Percentiles rank a stretch among this genome's conserved stretches.
Evolutionary conservation across 345 rosid genomes (phyloP).

Genomic region (Isatis tinctoria): DNA sequence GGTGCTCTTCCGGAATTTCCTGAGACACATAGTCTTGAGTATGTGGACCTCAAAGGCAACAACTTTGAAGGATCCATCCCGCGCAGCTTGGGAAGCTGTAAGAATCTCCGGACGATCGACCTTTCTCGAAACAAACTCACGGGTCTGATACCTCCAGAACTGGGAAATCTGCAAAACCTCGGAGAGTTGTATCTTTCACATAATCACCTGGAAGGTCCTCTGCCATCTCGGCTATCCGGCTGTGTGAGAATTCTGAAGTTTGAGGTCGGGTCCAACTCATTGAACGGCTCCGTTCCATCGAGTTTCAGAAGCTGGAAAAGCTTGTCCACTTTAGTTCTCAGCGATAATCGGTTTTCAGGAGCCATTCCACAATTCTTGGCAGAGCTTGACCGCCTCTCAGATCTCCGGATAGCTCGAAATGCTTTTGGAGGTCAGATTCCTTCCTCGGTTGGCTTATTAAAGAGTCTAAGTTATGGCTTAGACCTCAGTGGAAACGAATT

Average conservation of each 20-base stretch:
- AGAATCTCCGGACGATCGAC: conserved; percentile 41
- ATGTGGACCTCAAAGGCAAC: conserved; percentile 52
- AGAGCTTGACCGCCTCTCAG: conserved; percentile 43
- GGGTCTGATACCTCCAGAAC: conserved; percentile 51
- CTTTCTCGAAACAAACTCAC: conserved; percentile 58
- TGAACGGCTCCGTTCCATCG: conserved; percentile 56
- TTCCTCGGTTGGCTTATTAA: conserved; percentile 47
- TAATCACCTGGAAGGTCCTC: conserved; percentile 55
- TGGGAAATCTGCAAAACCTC: conserved; percentile 52
- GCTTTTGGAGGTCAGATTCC: conserved; percentile 63
- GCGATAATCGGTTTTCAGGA: conserved; percentile 51
- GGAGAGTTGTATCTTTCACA: conserved; percentile 47
- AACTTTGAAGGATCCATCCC: conserved; percentile 56
- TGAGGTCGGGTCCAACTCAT: conserved; percentile 55
- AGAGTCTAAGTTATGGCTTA: conserved; percentile 43
- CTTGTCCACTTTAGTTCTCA: conserved; percentile 52
- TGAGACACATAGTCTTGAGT: conserved; percentile 36
- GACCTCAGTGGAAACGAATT: conserved; percentile 66
- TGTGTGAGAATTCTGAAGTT: conserved; percentile 42
- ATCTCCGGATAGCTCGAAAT: conserved; percentile 63
- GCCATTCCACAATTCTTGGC: conserved; percentile 57
- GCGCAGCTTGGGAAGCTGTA: conserved; percentile 49
- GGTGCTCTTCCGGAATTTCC: conserved; percentile 59
- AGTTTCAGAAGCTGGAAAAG: conserved; percentile 49
- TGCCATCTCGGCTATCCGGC: conserved; percentile 58